A percentile compares a stretch with the other conserved stretches of the same genome.
Evolutionary conservation across 179 eudicot genomes (phyloP).

Genomic region (Pouteria campechiana): DNA sequence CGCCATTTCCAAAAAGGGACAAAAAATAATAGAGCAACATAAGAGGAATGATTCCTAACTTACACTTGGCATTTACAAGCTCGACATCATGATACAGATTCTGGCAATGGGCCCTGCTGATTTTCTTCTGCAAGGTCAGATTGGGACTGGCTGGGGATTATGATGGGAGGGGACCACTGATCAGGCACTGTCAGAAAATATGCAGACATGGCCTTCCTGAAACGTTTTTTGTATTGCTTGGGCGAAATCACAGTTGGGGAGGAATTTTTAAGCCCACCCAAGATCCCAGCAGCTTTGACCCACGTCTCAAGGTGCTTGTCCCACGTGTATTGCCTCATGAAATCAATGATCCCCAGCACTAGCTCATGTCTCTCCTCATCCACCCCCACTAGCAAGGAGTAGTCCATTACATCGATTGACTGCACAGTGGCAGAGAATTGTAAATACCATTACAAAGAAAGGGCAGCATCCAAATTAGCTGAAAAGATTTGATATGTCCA

Average conservation of each 20-base stretch:
- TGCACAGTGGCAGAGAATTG: slow-evolving; percentile 19
- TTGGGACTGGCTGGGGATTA: slow-evolving; percentile 36
- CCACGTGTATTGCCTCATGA: slow-evolving; percentile 99
- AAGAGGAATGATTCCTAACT: slow-evolving; percentile 2
- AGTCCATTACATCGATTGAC: slow-evolving; percentile 95
- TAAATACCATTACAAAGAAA: not conserved
- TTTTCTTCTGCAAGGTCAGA: slow-evolving; percentile 42
- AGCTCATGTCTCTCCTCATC: slow-evolving; percentile 91
- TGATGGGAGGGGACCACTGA: slow-evolving; percentile 72
- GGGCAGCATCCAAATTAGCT: not conserved
- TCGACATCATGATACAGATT: slow-evolving; percentile 8
- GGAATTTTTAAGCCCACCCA: slow-evolving; percentile 78
- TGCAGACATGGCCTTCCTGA: slow-evolving; percentile 89
- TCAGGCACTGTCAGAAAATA: slow-evolving; percentile 93
- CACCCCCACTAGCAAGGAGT: slow-evolving; percentile 76
- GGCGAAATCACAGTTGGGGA: slow-evolving; percentile 92
- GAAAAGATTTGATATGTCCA: too few relatives aligned
- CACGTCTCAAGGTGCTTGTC: slow-evolving; percentile 98
- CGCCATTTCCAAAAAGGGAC: slow-evolving; percentile 15
- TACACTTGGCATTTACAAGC: slow-evolving; percentile 16
- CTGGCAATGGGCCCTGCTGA: slow-evolving; percentile 22
- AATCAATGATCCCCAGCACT: slow-evolving; percentile 90
- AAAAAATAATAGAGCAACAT: not conserved
- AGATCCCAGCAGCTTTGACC: slow-evolving; percentile 90
- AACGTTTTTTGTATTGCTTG: slow-evolving; percentile 83